Evolutionary conservation across 2,329 filamentous ascomycete genomes (phyloP).

Genomic region (Penicillium sp.): DNA sequence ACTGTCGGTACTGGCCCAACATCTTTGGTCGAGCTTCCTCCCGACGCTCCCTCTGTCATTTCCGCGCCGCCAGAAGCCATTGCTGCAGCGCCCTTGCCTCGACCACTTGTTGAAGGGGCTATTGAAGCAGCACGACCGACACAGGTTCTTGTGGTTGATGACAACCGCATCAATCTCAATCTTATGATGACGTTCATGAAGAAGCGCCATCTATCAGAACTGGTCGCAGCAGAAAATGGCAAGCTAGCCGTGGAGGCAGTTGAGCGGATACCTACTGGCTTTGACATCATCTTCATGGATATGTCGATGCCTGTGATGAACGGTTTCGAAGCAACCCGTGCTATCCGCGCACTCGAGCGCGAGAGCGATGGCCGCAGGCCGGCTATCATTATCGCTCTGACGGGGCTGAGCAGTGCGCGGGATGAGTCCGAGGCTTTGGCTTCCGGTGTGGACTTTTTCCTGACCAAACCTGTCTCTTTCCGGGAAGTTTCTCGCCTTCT

Average conservation of each 20-base stretch:
- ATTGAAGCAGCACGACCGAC: slow-evolving; percentile 23
- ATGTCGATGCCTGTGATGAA: slow-evolving; percentile 58
- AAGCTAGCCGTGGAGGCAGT: slow-evolving; percentile 51
- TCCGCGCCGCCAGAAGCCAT: slow-evolving; percentile 18
- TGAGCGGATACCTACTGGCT: slow-evolving; percentile 41
- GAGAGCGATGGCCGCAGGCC: slow-evolving; percentile 40
- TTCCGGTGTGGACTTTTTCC: slow-evolving; percentile 54
- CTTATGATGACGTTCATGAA: slow-evolving; percentile 53
- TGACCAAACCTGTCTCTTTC: slow-evolving; percentile 56
- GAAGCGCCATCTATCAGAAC: slow-evolving; percentile 42
- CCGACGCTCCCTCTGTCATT: slow-evolving; percentile 16
- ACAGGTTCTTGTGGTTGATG: slow-evolving; percentile 52
- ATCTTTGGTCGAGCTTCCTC: not conserved
- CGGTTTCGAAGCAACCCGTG: slow-evolving; percentile 55
- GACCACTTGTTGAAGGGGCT: slow-evolving; percentile 22
- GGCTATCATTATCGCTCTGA: slow-evolving; percentile 53
- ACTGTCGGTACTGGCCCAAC: not conserved
- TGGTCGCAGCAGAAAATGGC: slow-evolving; percentile 52
- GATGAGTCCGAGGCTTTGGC: slow-evolving; percentile 52
- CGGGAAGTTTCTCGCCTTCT: slow-evolving; percentile 51
- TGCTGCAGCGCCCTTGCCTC: slow-evolving; percentile 20
- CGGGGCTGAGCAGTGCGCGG: slow-evolving; percentile 51
- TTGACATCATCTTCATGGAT: slow-evolving; percentile 57
- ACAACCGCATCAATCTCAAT: slow-evolving; percentile 54
- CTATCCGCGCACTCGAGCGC: slow-evolving; percentile 52